Base-by-base conservation (phyloP, 257 asterid species). In the Ajuga chamaepitys region DNA sequence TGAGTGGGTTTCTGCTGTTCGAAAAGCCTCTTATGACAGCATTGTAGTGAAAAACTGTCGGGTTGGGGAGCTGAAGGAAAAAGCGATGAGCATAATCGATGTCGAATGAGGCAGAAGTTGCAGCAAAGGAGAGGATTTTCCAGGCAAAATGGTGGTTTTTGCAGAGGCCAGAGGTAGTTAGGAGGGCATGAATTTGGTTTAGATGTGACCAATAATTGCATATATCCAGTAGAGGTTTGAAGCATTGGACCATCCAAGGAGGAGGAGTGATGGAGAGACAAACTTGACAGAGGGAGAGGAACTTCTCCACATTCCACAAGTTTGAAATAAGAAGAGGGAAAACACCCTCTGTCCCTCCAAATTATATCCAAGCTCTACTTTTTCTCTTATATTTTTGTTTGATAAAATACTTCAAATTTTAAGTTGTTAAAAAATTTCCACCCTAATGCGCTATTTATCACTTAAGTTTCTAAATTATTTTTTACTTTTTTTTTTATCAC, bases 1-100 rank as follows among this genome's bases (percentile, higher is more conserved):
- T 77, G 26, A 48, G 26, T 32, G 94, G 88, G 63, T 54, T 77
- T 68, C 70, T 86, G 71, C 74, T 80, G 63, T 41, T 77, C 5
- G 94, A 64, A 32, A 76, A 83, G 14, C 82, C 91, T 67, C 94
- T 77, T 18, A 89, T 80, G 64, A 89, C 16, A 0, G 85, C 79
- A 48, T 89, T 86, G 73, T 80, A 84, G 55, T 81, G 81, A 3
- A 78, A 78, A 51, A 77, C 65, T 1, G 78, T 80, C 52, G 95
- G 91, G 37, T 58, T 57, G 24, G 81, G 35, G 53, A 77, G 77
- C 26, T 74, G 85, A 26, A 63, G 86, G 63, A 88, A 82, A 46
- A 75, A 59, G 2, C 74, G 81, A 61, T 78, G 70, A 62, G 91
- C 90, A 47, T 85, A 83, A 42, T 40, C 25, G 44, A 83, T 56